Base-by-base conservation (phyloP, 2,329 filamentous ascomycete species). In the Diaporthe caulivora region DNA sequence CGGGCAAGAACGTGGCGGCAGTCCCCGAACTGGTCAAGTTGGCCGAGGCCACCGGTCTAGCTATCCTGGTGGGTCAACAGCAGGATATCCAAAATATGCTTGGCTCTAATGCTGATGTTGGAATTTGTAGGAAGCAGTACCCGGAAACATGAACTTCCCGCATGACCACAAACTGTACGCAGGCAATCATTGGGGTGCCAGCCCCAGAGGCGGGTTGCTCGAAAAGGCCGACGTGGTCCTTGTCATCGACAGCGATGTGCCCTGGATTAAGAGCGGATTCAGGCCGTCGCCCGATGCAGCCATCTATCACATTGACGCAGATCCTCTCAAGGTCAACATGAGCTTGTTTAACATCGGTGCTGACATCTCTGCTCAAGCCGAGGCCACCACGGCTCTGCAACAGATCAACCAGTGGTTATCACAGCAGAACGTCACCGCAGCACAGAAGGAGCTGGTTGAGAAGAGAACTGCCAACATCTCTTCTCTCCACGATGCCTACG, bases 221-320 rank as follows among this genome's bases (percentile, higher is more conserved):
- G 86, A 84, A 74, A 87, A 87, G 0, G 91, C 91, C 0, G 91
- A 93, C 78, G 85, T 92, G 51, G 92, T 93, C 64, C 78, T 93
- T 13, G 89, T 92, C 15, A 82, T 92, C 26, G 91, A 93, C 79
- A 91, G 90, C 73, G 91, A 93, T 78, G 90, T 92, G 1, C 91
- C 91, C 0, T 93, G 90, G 90, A 91, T 93, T 62, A 88, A 89
- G 31, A 92, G 90, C 0, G 88, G 89, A 78, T 91, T 88, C 82
- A 87, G 87, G 71, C 91, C 91, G 1, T 86, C 84, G 29, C 81
- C 84, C 1, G 83, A 84, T 5, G 89, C 90, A 2, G 88, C 86
- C 73, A 87, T 93, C 72, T 87, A 90, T 72, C 91, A 93, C 77
- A 85, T 93, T 62, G 91, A 93, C 76, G 86, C 90, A 44, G 91